Base-by-base conservation (phyloP, 1,284 basidiomycete species). In the Boletus putidus region DNA sequence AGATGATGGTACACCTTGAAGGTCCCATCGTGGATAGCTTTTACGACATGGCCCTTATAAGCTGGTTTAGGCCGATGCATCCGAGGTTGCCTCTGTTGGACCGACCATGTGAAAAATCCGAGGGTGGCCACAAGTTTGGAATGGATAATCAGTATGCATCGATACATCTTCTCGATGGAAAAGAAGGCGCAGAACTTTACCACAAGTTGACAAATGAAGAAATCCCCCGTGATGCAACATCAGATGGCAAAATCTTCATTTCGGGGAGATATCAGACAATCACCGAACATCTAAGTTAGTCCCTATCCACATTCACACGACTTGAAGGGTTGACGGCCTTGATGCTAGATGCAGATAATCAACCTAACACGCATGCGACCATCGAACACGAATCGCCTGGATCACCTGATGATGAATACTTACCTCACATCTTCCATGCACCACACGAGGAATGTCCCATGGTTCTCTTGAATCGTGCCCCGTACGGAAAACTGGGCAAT, bases 31-130 rank as follows among this genome's bases (percentile, higher is more conserved):
- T 89, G 60, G 82, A 89, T 60, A 78, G 85, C 7, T 79, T 92
- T 63, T 91, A 91, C 73, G 89, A 92, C 70, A 85, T 84, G 71
- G 85, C 86, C 18, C 79, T 92, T 40, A 78, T 89, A 62, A 83
- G 82, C 33, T 90, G 87, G 87, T 80, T 77, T 61, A 82, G 83
- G 58, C 72, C 73, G 29, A 76, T 90, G 59, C 68, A 79, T 18
- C 88, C 89, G 8, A 77, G 83, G 6, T 71, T 89, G 7, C 89
- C 89, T 27, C 75, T 69, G 63, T 77, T 73, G 45, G 55, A 56
- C 45, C 64, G 73, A 56, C 70, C 71, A 20, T 68, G 51, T 31
- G 63, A 66, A 50, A 60, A 43, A 29, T 64, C 67, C 16, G 59
- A 63, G 23, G 65, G 57, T 39, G 70, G 66, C 35, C 84, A 82